These are phyloP conservation scores for Rosa lucieae DNA, from an alignment of 306 rosid species.

Conservation along the genomic window DNA sequence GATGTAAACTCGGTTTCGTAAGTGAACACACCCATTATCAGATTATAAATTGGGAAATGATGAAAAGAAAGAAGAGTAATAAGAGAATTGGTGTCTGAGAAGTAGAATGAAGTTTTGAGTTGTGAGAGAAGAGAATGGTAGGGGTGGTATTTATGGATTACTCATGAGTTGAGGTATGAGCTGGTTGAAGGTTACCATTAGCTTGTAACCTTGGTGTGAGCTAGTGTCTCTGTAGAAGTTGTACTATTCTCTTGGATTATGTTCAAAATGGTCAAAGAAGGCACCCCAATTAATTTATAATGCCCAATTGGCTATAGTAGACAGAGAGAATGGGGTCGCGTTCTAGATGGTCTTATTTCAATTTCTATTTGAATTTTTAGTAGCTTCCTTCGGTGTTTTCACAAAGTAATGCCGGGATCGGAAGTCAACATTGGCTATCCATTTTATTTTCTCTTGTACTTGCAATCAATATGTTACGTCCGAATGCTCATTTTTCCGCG, in stretches of 20 bases:
- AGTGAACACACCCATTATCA: conserved; percentile 39
- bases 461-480: too few relatives aligned
- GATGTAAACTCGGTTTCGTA: conserved; percentile 24
- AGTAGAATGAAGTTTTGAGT: background rate
- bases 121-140: background rate
- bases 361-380: too few relatives aligned
- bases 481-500: background rate
- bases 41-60: background rate
- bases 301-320: background rate
- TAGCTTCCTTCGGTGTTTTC: background rate
- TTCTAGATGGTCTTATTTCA: background rate
- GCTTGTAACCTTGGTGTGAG: background rate
- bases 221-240: background rate
- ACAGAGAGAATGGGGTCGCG: background rate
- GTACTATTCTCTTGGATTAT: background rate
- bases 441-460: too few relatives aligned
- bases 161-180: background rate
- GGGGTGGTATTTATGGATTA: background rate
- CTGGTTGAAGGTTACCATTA: background rate
- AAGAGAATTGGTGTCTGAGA: background rate
- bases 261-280: background rate
- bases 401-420: background rate
- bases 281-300: background rate
- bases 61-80: background rate
- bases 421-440: background rate